phyloP scores from a whole-genome alignment of 2,329 filamentous ascomycete genomes.

The Botryotinia globosa region DNA sequence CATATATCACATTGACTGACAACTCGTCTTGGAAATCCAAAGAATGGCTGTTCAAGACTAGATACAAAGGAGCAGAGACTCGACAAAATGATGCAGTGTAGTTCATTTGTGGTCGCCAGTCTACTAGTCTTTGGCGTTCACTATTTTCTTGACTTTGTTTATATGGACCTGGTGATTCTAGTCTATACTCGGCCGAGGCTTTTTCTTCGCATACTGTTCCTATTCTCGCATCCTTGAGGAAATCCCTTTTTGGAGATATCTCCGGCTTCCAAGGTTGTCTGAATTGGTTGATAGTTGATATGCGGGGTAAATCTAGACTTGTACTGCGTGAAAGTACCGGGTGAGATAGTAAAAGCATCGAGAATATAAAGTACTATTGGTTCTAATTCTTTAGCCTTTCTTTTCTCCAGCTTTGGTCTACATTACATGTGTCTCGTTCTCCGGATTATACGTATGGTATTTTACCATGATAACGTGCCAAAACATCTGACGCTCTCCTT shows the following conservation, averaged over 20 bases:
- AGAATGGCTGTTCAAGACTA: background rate
- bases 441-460: background rate
- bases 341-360: background rate
- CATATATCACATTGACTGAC: background rate
- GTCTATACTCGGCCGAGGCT: background rate
- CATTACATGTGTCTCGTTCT: background rate
- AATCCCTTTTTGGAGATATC: background rate
- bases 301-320: background rate
- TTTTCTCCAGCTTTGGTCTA: background rate
- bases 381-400: background rate
- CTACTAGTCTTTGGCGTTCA: background rate
- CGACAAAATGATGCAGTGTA: background rate
- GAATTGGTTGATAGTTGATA: background rate
- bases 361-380: background rate
- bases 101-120: background rate
- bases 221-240: background rate
- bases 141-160: background rate
- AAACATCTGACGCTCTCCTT: background rate
- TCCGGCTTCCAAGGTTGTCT: background rate
- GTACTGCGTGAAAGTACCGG: background rate
- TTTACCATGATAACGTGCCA: no score
- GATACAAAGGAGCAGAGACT: background rate
- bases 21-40: background rate
- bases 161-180: background rate
- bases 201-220: background rate